These are phyloP conservation scores for Trifolium pratense DNA, from an alignment of 306 rosid genomes.

Conservation along the genomic window DNA sequence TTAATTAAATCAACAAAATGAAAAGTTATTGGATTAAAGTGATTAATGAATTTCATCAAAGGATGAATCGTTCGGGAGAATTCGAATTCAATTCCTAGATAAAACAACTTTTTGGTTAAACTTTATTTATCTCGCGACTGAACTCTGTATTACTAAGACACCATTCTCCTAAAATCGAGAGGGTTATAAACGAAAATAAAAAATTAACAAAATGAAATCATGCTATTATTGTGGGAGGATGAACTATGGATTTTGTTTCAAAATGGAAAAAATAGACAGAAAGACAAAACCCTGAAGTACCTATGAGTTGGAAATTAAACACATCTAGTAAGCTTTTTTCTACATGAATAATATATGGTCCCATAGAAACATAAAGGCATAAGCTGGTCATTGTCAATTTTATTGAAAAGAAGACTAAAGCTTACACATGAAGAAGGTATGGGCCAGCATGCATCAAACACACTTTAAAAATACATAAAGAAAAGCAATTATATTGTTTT, in stretches of 20 bases:
- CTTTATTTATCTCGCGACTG: no score
- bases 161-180: no score
- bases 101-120: no score
- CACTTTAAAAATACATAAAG: conserved; percentile 41
- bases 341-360: conserved; percentile 48
- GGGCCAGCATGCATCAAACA: conserved; percentile 47
- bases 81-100: no score
- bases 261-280: conserved; percentile 40
- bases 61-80: no score
- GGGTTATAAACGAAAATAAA: no score
- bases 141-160: no score
- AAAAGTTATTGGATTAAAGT: no score
- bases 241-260: conserved; percentile 27
- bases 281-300: conserved; percentile 42
- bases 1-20: neutral
- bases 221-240: conserved; percentile 10
- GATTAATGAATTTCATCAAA: no score
- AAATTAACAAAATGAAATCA: conserved; percentile 2
- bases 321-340: conserved; percentile 39
- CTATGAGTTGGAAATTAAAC: conserved; percentile 42
- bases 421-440: conserved; percentile 46
- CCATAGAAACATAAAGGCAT: conserved; percentile 47
- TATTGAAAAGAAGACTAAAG: conserved; percentile 45
- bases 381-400: conserved; percentile 54
- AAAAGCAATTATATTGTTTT: conserved; percentile 44